Evolutionary conservation across 73 alveolate genomes (phyloP).

Genomic region (Paramecium caudatum): DNA sequence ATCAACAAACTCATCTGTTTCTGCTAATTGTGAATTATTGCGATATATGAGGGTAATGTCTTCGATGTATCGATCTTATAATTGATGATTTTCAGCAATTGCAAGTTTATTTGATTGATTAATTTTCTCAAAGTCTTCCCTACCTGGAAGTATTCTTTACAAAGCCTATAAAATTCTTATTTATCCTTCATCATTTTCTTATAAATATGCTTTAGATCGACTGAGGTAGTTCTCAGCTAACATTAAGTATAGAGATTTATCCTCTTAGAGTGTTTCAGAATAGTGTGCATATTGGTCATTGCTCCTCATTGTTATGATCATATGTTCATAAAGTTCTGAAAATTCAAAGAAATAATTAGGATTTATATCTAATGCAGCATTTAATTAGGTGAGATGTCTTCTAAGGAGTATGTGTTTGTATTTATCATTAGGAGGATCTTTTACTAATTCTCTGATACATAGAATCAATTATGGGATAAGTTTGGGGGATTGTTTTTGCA

Average conservation of each 20-base stretch:
- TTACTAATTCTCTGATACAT: not conserved
- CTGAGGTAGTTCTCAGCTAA: conserved; percentile 25
- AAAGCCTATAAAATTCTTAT: not conserved
- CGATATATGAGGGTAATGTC: not conserved
- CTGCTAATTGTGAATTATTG: not conserved
- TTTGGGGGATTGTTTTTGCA: not conserved
- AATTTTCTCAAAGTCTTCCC: not conserved
- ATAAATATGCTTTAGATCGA: not conserved
- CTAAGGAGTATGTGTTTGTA: conserved; percentile 14
- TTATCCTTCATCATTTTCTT: not conserved
- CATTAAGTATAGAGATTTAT: not conserved
- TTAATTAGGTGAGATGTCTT: conserved; percentile 22
- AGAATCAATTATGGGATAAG: not conserved
- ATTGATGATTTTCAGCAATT: not conserved
- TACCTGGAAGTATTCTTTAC: not conserved
- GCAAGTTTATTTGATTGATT: not conserved
- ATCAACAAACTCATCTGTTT: not conserved
- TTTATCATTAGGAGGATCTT: conserved; percentile 63
- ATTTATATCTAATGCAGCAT: not conserved
- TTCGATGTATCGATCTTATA: not conserved
- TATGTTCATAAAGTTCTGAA: not conserved
- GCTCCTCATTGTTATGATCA: not conserved
- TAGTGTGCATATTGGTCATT: conserved; percentile 16
- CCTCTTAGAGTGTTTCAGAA: conserved; percentile 27
- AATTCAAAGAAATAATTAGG: not conserved